These are phyloP conservation scores for Candida pseudoglaebosa DNA, from an alignment of 805 yeast genomes.

Conservation along the genomic window DNA sequence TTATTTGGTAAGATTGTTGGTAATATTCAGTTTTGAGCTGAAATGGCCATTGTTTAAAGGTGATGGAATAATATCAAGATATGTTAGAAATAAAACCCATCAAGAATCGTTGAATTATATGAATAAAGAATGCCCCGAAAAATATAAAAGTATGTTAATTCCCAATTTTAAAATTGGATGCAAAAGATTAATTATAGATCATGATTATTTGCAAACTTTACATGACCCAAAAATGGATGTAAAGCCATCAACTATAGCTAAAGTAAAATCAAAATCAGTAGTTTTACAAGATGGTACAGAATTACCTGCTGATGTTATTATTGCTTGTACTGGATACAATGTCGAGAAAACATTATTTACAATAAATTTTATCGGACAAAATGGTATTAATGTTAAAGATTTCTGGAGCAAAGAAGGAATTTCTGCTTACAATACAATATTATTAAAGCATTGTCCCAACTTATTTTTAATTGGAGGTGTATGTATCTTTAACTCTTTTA, in stretches of 20 bases:
- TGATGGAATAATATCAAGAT: slow-evolving; percentile 18
- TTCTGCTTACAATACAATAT: slow-evolving; percentile 32
- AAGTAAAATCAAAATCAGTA: slow-evolving; percentile 25
- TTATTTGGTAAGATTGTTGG: slow-evolving; percentile 20
- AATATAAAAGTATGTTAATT: slow-evolving; percentile 28
- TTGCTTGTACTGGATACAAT: slow-evolving; percentile 41
- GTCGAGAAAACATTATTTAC: slow-evolving; percentile 16
- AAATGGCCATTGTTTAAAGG: slow-evolving; percentile 33
- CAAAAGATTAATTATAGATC: slow-evolving; percentile 37
- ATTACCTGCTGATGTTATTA: slow-evolving; percentile 34
- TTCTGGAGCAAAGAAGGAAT: slow-evolving; percentile 29
- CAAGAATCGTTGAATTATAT: slow-evolving; percentile 21
- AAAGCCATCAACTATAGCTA: slow-evolving; percentile 17
- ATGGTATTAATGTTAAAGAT: slow-evolving; percentile 19
- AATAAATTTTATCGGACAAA: slow-evolving; percentile 21
- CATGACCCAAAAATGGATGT: slow-evolving; percentile 27
- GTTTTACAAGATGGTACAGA: slow-evolving; percentile 24
- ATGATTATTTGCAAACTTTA: slow-evolving; percentile 31
- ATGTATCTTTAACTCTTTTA: too few relatives aligned
- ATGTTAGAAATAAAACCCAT: slow-evolving; percentile 21
- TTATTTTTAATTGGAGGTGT: slow-evolving; percentile 30
- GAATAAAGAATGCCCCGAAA: slow-evolving; percentile 24
- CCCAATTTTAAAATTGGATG: slow-evolving; percentile 41
- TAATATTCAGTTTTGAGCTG: slow-evolving; percentile 23
- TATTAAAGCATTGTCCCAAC: slow-evolving; percentile 33